Base-by-base conservation (phyloP, 768 basidiomycete genomes). In the Lenzites betulinus region DNA sequence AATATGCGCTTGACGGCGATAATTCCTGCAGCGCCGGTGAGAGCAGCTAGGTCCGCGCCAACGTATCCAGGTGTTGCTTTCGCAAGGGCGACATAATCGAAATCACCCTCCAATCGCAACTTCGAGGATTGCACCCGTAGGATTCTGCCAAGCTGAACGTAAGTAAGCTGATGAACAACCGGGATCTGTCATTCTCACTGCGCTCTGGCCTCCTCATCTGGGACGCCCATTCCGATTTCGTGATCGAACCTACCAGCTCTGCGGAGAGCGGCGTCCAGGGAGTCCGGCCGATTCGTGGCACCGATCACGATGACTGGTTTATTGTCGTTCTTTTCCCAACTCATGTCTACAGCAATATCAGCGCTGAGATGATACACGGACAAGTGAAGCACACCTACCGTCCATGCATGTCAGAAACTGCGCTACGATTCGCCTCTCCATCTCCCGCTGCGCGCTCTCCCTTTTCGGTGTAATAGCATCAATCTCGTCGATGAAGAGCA, bases 331-430 rank as follows among this genome's bases (percentile, higher is more conserved):
- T 93, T 95, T 51, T 95, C 92, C 93, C 92, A 95, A 26, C 95
- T 90, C 75, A 98, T 81, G 65, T 98, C 96, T 98, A 57, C 3
- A 12, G 35, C 15, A 43, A 2, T 2, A 43, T 50, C 26, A 58
- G n/a, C n/a, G n/a, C n/a, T n/a, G 43, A 28, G 16, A 53, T 11
- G n/a, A 5, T 33, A 33, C 30, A 11, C 25, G 2, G 3, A 39
- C 26, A 8, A 15, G 6, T 26, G 20, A 1, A 28, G 15, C 20
- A 46, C 7, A 70, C 85, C 43, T 66, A 97, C 96, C 96, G 73
- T 99, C 97, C 93, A 99, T 97, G 77, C 96, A 98, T 0, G 96
- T 98, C 56, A 98, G 75, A 64, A 99, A 92, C 72, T 99, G 97
- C 0, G 96, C 96, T 11, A 99, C 96, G 51, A 99, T 98, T 13